Evolutionary conservation across 2,329 filamentous ascomycete genomes (phyloP), one percentile per base, ranked within the genome.

Genomic region (Tolypocladium inflatum): DNA sequence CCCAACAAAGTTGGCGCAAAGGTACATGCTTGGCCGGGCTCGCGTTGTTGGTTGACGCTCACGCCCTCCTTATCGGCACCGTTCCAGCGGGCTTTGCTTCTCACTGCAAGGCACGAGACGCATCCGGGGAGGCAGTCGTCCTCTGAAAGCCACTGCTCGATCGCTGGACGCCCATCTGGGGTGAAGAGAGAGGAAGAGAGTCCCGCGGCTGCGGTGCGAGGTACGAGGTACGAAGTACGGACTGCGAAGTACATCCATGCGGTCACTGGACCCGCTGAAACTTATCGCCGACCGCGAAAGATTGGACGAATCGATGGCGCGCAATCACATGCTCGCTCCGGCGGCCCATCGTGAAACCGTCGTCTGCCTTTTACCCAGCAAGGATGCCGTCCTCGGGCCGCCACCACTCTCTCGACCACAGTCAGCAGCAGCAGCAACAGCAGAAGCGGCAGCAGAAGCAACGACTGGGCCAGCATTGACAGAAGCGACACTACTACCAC

Each of bases 311-410:
- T 52, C 48, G 38, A 42, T 41, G 43, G 33, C 55, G 48, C 63
- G 60, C 59, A 63, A 65, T 65, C 63, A 65, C 63, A 65, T 65
- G 63, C 63, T 63, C 62, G 59, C 56, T 39, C 56, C 61, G 33
- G 39, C 55, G 54, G 58, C 59, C 60, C 38, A 57, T 60, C 58
- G 54, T 57, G 59, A 48, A 54, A 57, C 41, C 38, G 26, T 55
- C 30, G 48, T 35, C 23, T 37, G 48, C 48, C 48, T 37, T 21
- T 21, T 52, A 6, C 48, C 48, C 30, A 51, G 30, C 48, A 50
- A 33, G 45, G 33, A 37, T 38, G 42, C 55, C 48, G 52, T 26
- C 39, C 30, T 4, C 30, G 42, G 33, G 33, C 42, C 54, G 41
- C 54, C 54, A 23, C 41, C 54, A 38, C 54, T 33, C 13, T 17